Evolutionary conservation across 2,329 filamentous ascomycete species (phyloP).

Genomic region (Coniochaeta pulveracea): DNA sequence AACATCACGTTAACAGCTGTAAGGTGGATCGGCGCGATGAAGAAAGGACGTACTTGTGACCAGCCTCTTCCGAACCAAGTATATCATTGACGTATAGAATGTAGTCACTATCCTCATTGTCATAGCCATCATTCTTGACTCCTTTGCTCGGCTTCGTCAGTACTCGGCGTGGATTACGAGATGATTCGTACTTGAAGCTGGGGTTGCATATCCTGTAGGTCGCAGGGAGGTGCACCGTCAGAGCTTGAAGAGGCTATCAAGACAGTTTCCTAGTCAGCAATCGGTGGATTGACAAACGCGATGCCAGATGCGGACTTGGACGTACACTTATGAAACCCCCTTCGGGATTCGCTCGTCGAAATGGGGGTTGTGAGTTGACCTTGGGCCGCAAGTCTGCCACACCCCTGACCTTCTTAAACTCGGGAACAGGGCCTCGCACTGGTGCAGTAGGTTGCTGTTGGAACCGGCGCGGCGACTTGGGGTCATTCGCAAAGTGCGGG

Average conservation of each 20-base stretch:
- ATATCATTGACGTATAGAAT: slow-evolving; percentile 99
- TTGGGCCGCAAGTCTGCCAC: slow-evolving; percentile 68
- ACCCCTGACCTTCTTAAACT: slow-evolving; percentile 70
- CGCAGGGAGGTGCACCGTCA: slow-evolving; percentile 84
- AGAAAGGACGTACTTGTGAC: slow-evolving; percentile 65
- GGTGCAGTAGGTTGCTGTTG: slow-evolving; percentile 31
- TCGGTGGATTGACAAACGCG: background rate
- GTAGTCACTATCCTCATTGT: slow-evolving; percentile 98
- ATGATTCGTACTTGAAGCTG: slow-evolving; percentile 96
- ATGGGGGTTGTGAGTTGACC: slow-evolving; percentile 78
- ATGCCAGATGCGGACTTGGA: slow-evolving; percentile 7
- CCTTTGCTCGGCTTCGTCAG: slow-evolving; percentile 98
- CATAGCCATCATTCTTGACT: slow-evolving; percentile 95
- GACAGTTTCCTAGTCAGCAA: background rate
- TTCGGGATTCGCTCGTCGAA: slow-evolving; percentile 87
- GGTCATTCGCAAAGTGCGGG: slow-evolving; percentile 43
- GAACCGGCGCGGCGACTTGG: slow-evolving; percentile 46
- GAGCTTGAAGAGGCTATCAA: slow-evolving; percentile 75
- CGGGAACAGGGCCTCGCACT: slow-evolving; percentile 63
- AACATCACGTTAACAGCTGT: slow-evolving; percentile 7
- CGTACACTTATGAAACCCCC: slow-evolving; percentile 95
- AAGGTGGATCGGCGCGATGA: no score
- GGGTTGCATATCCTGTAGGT: slow-evolving; percentile 99
- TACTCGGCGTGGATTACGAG: slow-evolving; percentile 86
- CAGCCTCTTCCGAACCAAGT: slow-evolving; percentile 90